Conservation (phyloP, 108 stramenopile genomes). For the Parietichytrium sp. region DNA sequence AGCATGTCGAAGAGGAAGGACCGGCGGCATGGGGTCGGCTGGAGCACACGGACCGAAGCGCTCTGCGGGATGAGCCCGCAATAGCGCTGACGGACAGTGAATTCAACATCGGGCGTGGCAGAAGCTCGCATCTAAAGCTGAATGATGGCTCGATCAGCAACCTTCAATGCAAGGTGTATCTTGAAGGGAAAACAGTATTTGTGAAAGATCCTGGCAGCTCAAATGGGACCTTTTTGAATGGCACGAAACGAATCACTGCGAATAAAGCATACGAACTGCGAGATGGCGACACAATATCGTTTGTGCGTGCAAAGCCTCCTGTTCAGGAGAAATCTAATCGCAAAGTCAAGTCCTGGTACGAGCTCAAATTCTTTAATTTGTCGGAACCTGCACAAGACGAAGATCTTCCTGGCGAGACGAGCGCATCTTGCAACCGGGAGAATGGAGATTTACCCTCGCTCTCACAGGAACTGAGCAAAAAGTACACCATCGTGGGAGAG, state of each 20-base stretch:
- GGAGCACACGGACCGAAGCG: conserved; percentile 28
- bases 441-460: not conserved
- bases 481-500: not conserved
- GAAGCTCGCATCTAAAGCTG: not conserved
- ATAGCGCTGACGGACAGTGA: not conserved
- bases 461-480: not conserved
- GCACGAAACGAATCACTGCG: not conserved
- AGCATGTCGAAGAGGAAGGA: not conserved
- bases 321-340: not conserved
- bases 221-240: not conserved
- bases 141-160: not conserved
- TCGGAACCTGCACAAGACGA: not conserved
- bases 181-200: not conserved
- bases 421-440: not conserved
- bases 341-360: not conserved
- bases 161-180: not conserved
- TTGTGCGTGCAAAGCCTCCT: conserved; percentile 17
- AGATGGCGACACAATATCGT: conserved; percentile 2
- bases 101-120: conserved; percentile 33
- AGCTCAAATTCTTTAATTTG: not conserved
- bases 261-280: not conserved
- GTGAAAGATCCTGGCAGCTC: not conserved
- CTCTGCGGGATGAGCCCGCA: not conserved
- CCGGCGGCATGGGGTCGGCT: conserved; percentile 26
- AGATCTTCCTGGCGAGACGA: not conserved